Percentiles rank a stretch among this genome's conserved stretches.
These are phyloP conservation scores for Chrysoporthe austroafricana DNA, from an alignment of 2,329 filamentous ascomycete species.

Conservation along the genomic window DNA sequence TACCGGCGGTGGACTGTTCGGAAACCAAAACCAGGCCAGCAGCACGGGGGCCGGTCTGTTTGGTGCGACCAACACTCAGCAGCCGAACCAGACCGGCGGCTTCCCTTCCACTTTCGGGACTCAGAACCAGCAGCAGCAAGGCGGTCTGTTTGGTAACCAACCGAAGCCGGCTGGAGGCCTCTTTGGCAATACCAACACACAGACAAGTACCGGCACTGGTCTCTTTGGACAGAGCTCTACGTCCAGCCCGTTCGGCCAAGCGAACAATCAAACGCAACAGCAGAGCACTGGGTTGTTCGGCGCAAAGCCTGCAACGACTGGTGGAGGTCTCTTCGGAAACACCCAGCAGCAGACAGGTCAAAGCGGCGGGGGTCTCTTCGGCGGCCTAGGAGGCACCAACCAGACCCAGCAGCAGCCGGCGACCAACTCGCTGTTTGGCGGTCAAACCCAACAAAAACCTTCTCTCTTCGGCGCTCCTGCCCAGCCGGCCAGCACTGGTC, in stretches of 20 bases:
- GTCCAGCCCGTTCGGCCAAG: conserved; percentile 34
- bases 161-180: conserved; percentile 34
- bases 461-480: conserved; percentile 56
- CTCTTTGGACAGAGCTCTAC: conserved; percentile 44
- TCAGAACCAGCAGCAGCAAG: conserved; percentile 15
- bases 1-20: conserved; percentile 40
- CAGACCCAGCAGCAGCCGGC: conserved; percentile 44
- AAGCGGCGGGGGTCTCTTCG: conserved; percentile 56
- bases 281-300: conserved; percentile 47
- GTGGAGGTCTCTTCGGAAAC: conserved; percentile 55
- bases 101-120: conserved; percentile 9
- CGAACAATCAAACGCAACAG: conserved; percentile 32
- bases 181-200: conserved; percentile 39
- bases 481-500: conserved; percentile 48
- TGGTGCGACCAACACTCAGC: conserved; percentile 17
- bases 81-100: conserved; percentile 4
- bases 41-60: conserved; percentile 29
- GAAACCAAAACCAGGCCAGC: conserved; percentile 29
- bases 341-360: conserved; percentile 42
- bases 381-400: conserved; percentile 41
- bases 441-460: conserved; percentile 58
- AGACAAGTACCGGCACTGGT: conserved; percentile 38
- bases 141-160: conserved; percentile 33
- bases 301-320: conserved; percentile 44
- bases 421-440: conserved; percentile 51